Conservation (phyloP, 306 rosid species). For the peach (Prunus persica) region Prunus_persica_NCBIv2 NC_034010.1:26021001-26021500, state of each 20-base stretch:
- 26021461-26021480: conserved; percentile 17
- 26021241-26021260: not conserved
- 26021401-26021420: conserved; percentile 70
- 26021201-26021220: not conserved
- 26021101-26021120: not conserved
- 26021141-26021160: not conserved
- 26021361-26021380: not conserved
- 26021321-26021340: conserved; percentile 8
- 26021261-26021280: not conserved
- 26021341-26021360: not conserved
- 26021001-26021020: not conserved
- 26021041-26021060: not conserved
- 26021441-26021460: conserved; percentile 98
- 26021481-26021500: not conserved
- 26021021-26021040: not conserved
- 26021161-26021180: not conserved
- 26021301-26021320: not conserved
- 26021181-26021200: not conserved
- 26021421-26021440: conserved; percentile 88
- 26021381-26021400: not conserved
- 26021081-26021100: not conserved
- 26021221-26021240: not conserved
- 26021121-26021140: not conserved
- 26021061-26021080: not conserved
- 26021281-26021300: not conserved